Evolutionary conservation across 805 yeast species (phyloP).

Genomic region (Pichia membranifaciens): DNA sequence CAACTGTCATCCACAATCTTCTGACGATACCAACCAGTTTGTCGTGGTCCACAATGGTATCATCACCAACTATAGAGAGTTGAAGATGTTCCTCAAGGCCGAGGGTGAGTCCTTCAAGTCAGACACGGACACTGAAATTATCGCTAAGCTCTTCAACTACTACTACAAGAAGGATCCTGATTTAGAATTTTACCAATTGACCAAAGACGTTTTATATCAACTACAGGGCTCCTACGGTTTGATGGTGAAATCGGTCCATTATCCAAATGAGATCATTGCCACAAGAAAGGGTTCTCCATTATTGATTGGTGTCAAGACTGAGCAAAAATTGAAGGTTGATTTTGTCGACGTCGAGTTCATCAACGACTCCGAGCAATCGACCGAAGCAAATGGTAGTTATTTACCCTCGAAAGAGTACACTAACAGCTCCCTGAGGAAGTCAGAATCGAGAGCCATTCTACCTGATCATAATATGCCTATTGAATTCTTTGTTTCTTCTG

Average conservation of each 20-base stretch:
- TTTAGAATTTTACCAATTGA: constrained; percentile 83
- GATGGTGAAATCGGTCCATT: constrained; percentile 84
- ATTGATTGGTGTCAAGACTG: constrained; percentile 95
- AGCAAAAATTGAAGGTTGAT: constrained; percentile 91
- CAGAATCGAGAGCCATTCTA: constrained; percentile 87
- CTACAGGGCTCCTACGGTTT: constrained; percentile 97
- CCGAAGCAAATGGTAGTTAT: constrained; percentile 26
- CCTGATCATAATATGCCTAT: constrained; percentile 89
- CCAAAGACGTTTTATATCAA: constrained; percentile 87
- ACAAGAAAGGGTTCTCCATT: constrained; percentile 98
- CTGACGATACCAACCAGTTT: constrained; percentile 78
- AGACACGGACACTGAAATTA: constrained; percentile 97
- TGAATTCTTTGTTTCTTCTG: constrained; percentile 93
- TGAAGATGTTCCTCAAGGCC: constrained; percentile 70
- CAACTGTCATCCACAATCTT: constrained; percentile 96
- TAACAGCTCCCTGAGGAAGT: constrained; percentile 25
- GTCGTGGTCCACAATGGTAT: constrained; percentile 97
- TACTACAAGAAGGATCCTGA: constrained; percentile 74
- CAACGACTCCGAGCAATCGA: constrained; percentile 36
- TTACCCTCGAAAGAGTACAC: constrained; percentile 16
- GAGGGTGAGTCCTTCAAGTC: constrained; percentile 83
- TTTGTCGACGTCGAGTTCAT: constrained; percentile 98
- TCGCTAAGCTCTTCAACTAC: constrained; percentile 91
- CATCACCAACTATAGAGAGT: constrained; percentile 90
- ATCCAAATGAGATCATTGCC: constrained; percentile 93